phyloP scores from a whole-genome alignment of 192 early-diverging fungal genomes.

The Backusella tarrabulga region DNA sequence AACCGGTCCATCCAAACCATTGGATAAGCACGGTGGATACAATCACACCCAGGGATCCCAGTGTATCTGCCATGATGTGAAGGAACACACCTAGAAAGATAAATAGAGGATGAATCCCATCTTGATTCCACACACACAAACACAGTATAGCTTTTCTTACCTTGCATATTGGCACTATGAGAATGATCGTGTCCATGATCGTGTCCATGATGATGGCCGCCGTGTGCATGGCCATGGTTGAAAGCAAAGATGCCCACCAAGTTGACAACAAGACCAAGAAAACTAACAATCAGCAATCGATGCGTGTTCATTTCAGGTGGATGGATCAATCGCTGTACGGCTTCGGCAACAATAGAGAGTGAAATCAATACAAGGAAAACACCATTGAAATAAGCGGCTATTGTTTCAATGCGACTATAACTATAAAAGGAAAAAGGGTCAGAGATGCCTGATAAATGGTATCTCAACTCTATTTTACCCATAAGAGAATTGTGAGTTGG shows the following conservation, averaged over 20 bases:
- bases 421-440: slow-evolving; percentile 28
- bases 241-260: slow-evolving; percentile 92
- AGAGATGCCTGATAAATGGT: too few relatives aligned
- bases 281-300: slow-evolving; percentile 80
- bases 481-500: slow-evolving; percentile 75
- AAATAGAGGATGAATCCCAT: neutral
- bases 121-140: neutral
- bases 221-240: slow-evolving; percentile 79
- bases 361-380: slow-evolving; percentile 90
- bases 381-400: slow-evolving; percentile 95
- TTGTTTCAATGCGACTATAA: slow-evolving; percentile 87
- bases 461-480: slow-evolving; percentile 39
- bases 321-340: slow-evolving; percentile 79
- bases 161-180: slow-evolving; percentile 88
- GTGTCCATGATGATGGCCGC: slow-evolving; percentile 53
- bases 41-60: slow-evolving; percentile 95
- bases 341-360: slow-evolving; percentile 89
- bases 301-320: slow-evolving; percentile 87
- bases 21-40: slow-evolving; percentile 89
- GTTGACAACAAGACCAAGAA: slow-evolving; percentile 90
- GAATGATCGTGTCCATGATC: slow-evolving; percentile 43
- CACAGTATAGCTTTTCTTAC: slow-evolving; percentile 23
- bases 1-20: slow-evolving; percentile 91
- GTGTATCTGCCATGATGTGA: slow-evolving; percentile 91
- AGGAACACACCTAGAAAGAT: slow-evolving; percentile 71